Evolutionary conservation across 768 basidiomycete genomes (phyloP), one percentile per base, ranked within the genome.

Genomic region (Calocera cornea): DNA sequence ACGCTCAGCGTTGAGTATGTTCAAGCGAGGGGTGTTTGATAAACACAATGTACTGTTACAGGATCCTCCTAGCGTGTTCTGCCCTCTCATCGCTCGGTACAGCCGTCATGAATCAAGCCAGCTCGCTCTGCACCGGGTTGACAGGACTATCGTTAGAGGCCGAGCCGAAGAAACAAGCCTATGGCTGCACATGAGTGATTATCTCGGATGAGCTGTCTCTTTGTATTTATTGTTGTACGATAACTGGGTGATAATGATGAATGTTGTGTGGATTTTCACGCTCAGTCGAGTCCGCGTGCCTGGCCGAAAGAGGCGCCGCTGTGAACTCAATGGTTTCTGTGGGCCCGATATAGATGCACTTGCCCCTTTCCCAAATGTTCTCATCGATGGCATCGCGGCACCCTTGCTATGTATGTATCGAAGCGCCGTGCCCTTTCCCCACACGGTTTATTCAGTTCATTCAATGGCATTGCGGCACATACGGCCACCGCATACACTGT

Each of bases 11-110:
- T 5, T 60, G 31, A 60, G 14, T 14, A 38, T 38, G 36, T n/a
- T 92, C 69, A 81, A 82, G 69, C 80, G 80, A 41, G 91, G 90
- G 14, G 83, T 87, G 68, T 93, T 91, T 75, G 90, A 92, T 72
- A 88, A 91, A 73, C 82, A 86, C 69, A 79, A 86, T 76, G 90
- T 90, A 73, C 40, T 10, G 10, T 24, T 47, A 14, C 36, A 38
- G 36, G 14, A 38, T 47, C 44, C 8, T 19, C 44, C 19, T 47
- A 7, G 8, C 19, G 3, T 47, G 8, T 17, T 47, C 16, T 47
- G 19, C 5, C 44, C 16, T 47, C 8, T 47, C 5, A 8, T 24
- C 8, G 19, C 27, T 16, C 5, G 2, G 2, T 29, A 16, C 31
- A 60, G 54, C 54, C 54, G 10, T 60, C 54, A 16, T 11, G 54